Base-by-base conservation (phyloP, 805 yeast species). In the Maudiozyma pseudohumilis region DNA sequence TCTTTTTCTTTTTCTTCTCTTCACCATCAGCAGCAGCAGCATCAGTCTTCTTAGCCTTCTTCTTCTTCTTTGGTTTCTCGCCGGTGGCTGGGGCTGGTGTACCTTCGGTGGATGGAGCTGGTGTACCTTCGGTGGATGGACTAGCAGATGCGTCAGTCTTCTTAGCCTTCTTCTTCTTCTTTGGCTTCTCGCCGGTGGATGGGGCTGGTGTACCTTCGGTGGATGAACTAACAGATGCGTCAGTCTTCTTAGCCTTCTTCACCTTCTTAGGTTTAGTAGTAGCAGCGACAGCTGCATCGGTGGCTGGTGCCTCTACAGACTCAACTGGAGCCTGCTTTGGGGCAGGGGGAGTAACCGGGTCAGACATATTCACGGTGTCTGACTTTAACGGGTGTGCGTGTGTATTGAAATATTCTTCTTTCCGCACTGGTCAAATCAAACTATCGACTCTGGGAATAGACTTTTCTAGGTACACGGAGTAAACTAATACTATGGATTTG, bases 151-250 rank as follows among this genome's bases (percentile, higher is more conserved):
- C 10, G 18, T 29, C 29, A 15, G 40, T 12, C 5, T 29, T 33
- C 16, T 32, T 27, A 13, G 20, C 19, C 24, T 38, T 32, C 15
- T 38, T 32, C 15, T 28, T 33, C 16, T 19, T 27, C 29, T 38
- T 32, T 27, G 15, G 19, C 19, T 30, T 25, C 25, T 31, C 31
- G n/a, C 21, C 26, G 17, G 24, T 24, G 13, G 23, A 30, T 7
- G 31, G 18, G 12, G 19, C 26, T 17, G 36, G 36, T 13, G 29
- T 22, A 5, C 15, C 25, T 27, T 34, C 32, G 9, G 22, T 32
- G 15, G 36, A 7, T 17, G 32, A 16, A 16, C 22, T 22, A 21
- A 26, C 17, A 5, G 19, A 5, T 24, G 13, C 10, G 18, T 29
- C 29, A 15, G 40, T 12, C 5, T 29, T 33, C 16, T 32, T 27